Evolutionary conservation across 352 stramenopile genomes (phyloP).

Genomic region (Pythium myriotylum): DNA sequence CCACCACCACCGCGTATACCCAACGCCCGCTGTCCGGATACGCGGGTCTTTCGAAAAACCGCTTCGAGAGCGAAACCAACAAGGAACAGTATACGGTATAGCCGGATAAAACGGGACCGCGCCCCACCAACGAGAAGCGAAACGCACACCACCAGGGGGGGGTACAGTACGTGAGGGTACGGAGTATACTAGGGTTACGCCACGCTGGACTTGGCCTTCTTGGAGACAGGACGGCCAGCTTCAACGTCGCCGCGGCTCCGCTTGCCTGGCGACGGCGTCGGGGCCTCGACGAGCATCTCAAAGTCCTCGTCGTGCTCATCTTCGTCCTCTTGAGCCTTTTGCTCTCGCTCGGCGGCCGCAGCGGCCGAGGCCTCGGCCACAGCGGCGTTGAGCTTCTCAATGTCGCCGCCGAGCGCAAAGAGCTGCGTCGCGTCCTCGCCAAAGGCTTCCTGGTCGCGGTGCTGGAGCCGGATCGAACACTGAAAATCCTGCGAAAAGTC

Average conservation of each 20-base stretch:
- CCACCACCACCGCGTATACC: constrained; percentile 17
- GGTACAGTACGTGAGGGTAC: background rate
- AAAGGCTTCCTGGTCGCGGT: constrained; percentile 65
- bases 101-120: constrained; percentile 14
- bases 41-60: constrained; percentile 10
- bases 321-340: constrained; percentile 37
- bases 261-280: constrained; percentile 8
- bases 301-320: constrained; percentile 44
- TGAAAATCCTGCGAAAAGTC: constrained; percentile 96
- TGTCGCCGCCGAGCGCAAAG: constrained; percentile 76
- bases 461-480: constrained; percentile 80
- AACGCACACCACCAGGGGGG: no score
- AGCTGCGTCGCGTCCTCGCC: constrained; percentile 69
- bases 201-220: constrained; percentile 13
- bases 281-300: constrained; percentile 33
- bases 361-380: constrained; percentile 9
- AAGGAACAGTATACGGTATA: constrained; percentile 13
- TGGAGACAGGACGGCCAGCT: constrained; percentile 5
- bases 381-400: constrained; percentile 52
- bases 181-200: constrained; percentile 13
- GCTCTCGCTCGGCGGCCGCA: constrained; percentile 28
- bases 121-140: no score
- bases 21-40: constrained; percentile 22
- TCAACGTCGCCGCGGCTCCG: constrained; percentile 15
- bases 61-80: background rate